These are phyloP conservation scores for Meripilus lineatus DNA, from an alignment of 1,284 basidiomycete genomes.

Conservation along the genomic window DNA sequence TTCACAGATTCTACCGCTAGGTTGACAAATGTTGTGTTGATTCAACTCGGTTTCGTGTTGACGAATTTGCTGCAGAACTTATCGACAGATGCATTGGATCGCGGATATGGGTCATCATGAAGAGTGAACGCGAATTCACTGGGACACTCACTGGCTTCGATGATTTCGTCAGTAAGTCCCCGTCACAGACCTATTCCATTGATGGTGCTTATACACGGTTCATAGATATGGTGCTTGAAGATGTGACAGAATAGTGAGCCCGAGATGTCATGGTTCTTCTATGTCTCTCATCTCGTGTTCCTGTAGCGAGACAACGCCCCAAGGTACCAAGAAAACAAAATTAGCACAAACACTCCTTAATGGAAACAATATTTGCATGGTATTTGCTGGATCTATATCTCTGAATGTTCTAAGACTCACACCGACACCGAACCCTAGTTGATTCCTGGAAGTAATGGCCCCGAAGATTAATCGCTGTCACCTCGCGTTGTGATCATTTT, in stretches of 20 bases:
- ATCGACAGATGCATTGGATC: slow-evolving; percentile 95
- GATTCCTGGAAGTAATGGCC: slow-evolving; percentile 76
- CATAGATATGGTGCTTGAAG: slow-evolving; percentile 95
- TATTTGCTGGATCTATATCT: slow-evolving; percentile 31
- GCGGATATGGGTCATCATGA: slow-evolving; percentile 95
- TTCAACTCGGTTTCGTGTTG: not conserved
- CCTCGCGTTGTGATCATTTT: too few species aligned
- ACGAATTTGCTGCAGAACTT: slow-evolving; percentile 55
- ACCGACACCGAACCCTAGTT: slow-evolving; percentile 39
- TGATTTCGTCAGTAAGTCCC: slow-evolving; percentile 96
- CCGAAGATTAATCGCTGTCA: slow-evolving; percentile 31
- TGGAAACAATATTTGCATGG: slow-evolving; percentile 98
- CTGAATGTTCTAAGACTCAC: not conserved
- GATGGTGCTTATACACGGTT: not conserved
- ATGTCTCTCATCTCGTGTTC: not conserved
- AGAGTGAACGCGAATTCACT: slow-evolving; percentile 91
- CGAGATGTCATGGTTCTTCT: too few species aligned
- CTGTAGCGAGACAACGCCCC: slow-evolving; percentile 78
- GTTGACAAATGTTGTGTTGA: too few species aligned
- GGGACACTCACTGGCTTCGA: slow-evolving; percentile 97
- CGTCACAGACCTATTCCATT: not conserved
- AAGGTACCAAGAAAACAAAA: slow-evolving; percentile 80
- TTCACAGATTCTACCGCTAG: slow-evolving; percentile 60
- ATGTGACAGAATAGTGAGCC: slow-evolving; percentile 90
- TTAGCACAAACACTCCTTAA: slow-evolving; percentile 92